Base-by-base conservation (phyloP, 176 grass and related monocot species). In the Musa itinerans region DNA sequence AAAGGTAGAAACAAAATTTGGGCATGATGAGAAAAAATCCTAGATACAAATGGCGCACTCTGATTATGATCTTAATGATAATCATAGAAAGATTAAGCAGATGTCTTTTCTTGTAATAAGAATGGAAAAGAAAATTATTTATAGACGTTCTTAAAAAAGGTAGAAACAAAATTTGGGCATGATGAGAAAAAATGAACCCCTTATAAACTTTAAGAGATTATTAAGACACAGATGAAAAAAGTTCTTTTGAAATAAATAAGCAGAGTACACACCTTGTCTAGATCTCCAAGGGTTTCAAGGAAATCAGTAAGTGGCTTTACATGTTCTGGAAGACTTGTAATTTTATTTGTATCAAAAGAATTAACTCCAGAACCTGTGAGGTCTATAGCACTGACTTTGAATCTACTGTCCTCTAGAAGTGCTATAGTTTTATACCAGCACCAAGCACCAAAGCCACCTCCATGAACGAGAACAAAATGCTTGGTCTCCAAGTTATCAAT, bases 361-460 rank as follows among this genome's bases (percentile, higher is more conserved):
- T 94, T 79, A 86, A 99, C 86, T 78, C 90, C 95, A 16, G 91
- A 94, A 64, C 95, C 95, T 27, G 95, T 81, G 63, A 99, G 87
- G 68, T 99, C 91, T 25, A 99, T 82, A 82, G 95, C 91, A 74
- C 85, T 83, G 81, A 99, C 95, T 89, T 89, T 92, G 84, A 94
- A 99, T 29, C 88, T 86, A 78, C 88, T 87, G 72, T 89, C 91
- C 83, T 99, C 90, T 54, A 99, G 79, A 77, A 99, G 86, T 74
- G 95, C 77, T 77, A 94, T 99, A 64, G 78, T 92, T 82, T 94
- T 99, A 79, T 99, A 94, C 95, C 95, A 99, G 66, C 95, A 94
- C 95, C 95, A 99, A 76, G 95, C 95, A 82, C 95, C 95, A 84
- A 99, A 99, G 50, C 95, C 95, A 51, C 90, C 90, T 79, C 95